These are phyloP conservation scores for Boletus smithii DNA, from an alignment of 1,284 basidiomycete species.

Conservation along the genomic window DNA sequence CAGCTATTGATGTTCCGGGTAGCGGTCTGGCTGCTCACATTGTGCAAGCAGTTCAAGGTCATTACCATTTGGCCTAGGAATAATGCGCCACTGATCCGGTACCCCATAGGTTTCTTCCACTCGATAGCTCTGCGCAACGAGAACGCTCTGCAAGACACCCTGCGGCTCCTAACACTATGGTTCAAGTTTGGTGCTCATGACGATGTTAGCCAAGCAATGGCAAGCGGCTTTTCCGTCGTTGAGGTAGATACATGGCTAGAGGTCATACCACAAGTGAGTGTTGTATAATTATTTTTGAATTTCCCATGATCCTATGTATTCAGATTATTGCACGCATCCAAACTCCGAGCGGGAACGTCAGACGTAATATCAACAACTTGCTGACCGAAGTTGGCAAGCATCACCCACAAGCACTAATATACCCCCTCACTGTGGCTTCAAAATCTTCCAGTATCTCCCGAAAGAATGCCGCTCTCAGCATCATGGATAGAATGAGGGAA, in stretches of 20 bases:
- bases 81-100: constrained; percentile 5
- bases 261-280: constrained; percentile 88
- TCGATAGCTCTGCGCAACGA: constrained; percentile 90
- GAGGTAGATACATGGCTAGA: constrained; percentile 99
- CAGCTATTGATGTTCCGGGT: constrained; percentile 64
- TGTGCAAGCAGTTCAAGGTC: constrained; percentile 92
- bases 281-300: neutral
- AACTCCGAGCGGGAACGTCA: constrained; percentile 86
- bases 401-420: constrained; percentile 97
- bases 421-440: constrained; percentile 96
- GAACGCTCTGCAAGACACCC: constrained; percentile 92
- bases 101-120: constrained; percentile 79
- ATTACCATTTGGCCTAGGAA: constrained; percentile 12
- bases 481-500: constrained; percentile 94
- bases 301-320: neutral
- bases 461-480: constrained; percentile 79
- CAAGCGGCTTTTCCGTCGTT: constrained; percentile 83
- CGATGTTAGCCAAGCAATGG: constrained; percentile 89
- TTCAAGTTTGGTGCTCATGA: constrained; percentile 96
- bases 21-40: constrained; percentile 81
- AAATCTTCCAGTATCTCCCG: constrained; percentile 89
- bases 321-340: constrained; percentile 99
- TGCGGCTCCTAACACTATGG: constrained; percentile 94
- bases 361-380: constrained; percentile 87
- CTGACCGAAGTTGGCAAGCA: constrained; percentile 92